Evolutionary conservation across 1,284 basidiomycete species (phyloP), one percentile per base, ranked within the genome.

Genomic region (Cystobasidium sp.): DNA sequence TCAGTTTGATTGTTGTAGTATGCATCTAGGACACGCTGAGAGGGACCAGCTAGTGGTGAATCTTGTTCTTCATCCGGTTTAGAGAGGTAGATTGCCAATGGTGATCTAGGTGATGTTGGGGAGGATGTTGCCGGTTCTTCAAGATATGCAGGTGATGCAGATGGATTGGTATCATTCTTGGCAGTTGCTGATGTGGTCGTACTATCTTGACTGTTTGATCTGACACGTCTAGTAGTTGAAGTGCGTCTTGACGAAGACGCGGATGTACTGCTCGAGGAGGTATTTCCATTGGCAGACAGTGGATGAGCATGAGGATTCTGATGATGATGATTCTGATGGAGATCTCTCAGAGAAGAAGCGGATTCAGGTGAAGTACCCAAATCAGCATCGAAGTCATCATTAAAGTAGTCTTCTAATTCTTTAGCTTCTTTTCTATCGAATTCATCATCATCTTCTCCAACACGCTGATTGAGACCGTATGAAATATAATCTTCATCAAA

Each of bases 21-120:
- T 51, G 22, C 14, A n/a, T 63, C 14, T 6, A 41, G 3, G 10
- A 59, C 56, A 43, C 56, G 56, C 56, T 59, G 56, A 59, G 37
- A 41, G 4, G 56, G 61, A 6, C 61, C 44, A 49, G 61, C 61
- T 9, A 63, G 43, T 14, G 43, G 61, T 31, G 61, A 51, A 41
- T 63, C 52, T 14, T 53, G 64, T 24, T 67, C 64, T 22, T 67
- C 64, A 41, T 52, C 31, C 6, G 64, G 64, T 20, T 53, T 67
- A 16, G 64, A 67, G 49, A 67, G 64, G 64, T 52, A 51, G 10
- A 67, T 55, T 6, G 64, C 64, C 6, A 67, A 49, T 37, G 49
- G 64, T 18, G 56, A 59, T 22, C 20, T 43, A 18, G 56, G 56
- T n/a, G 56, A 59, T 41, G 56, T 37, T 14, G 47, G 6, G 10